These are phyloP conservation scores for Fragaria ananassa DNA, from an alignment of 306 rosid genomes.

Conservation along the genomic window DNA sequence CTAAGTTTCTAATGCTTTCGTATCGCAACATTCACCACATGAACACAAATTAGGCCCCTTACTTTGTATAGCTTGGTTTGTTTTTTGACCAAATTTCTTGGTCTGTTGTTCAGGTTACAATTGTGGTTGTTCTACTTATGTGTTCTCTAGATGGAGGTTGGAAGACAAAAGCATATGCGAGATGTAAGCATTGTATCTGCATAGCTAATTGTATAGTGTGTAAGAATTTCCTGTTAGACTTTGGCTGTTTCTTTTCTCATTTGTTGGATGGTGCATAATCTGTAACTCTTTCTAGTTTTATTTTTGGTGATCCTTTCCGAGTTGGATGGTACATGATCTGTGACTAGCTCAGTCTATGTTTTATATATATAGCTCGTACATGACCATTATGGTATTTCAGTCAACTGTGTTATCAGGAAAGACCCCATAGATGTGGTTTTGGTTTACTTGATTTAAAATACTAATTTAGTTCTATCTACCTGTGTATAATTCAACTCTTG, in stretches of 20 bases:
- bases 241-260: constrained; percentile 2
- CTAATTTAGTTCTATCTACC: constrained; percentile 12
- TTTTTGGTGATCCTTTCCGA: neutral
- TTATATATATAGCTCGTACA: constrained; percentile 1
- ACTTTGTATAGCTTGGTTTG: neutral
- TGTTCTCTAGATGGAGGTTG: constrained; percentile 31
- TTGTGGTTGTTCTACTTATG: constrained; percentile 6
- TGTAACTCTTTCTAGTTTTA: neutral
- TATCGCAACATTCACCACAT: neutral
- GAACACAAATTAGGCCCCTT: neutral
- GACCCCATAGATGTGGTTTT: constrained; percentile 8
- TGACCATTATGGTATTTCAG: constrained; percentile 10
- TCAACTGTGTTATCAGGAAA: constrained; percentile 11
- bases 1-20: too few species aligned
- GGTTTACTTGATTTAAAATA: constrained; percentile 2
- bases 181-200: constrained; percentile 44
- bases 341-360: neutral
- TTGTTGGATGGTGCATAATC: neutral
- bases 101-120: neutral
- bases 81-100: too few species aligned
- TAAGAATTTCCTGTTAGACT: neutral
- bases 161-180: constrained; percentile 25
- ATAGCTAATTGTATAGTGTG: neutral
- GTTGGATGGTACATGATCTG: neutral
- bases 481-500: neutral